Conservation (phyloP, 1,284 basidiomycete genomes). For the Boletellus dicymbophilus region DNA sequence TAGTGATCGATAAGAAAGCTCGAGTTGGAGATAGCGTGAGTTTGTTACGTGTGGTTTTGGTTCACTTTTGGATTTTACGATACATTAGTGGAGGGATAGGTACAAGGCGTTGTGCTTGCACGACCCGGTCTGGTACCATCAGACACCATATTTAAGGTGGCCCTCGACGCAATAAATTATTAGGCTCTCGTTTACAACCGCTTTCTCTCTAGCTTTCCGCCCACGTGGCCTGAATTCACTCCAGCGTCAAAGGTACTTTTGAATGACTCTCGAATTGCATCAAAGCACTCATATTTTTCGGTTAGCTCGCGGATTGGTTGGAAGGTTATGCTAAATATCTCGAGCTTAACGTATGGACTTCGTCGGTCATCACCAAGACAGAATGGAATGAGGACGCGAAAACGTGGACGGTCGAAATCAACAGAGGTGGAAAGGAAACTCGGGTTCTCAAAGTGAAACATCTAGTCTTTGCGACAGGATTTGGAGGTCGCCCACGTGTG, state of each 20-base stretch:
- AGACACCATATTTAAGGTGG: constrained; percentile 28
- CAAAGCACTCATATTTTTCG: constrained; percentile 7
- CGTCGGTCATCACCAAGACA: constrained; percentile 40
- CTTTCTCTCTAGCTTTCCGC: constrained; percentile 31
- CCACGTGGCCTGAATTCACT: constrained; percentile 39
- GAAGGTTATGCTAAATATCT: constrained; percentile 53
- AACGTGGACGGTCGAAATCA: constrained; percentile 36
- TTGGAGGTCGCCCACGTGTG: constrained; percentile 34
- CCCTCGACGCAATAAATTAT: no score
- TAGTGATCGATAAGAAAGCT: constrained; percentile 37
- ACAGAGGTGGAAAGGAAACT: constrained; percentile 20
- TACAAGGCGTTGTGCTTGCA: constrained; percentile 29
- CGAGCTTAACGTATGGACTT: constrained; percentile 58
- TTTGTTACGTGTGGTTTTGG: no score
- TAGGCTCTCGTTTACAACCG: neutral
- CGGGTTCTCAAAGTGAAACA: constrained; percentile 34
- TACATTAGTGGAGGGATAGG: constrained; percentile 29
- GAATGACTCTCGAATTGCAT: no score
- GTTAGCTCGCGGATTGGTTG: constrained; percentile 59
- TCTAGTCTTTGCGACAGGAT: constrained; percentile 41
- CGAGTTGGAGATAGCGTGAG: constrained; percentile 40
- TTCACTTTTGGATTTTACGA: no score
- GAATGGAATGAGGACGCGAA: constrained; percentile 31
- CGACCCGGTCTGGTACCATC: constrained; percentile 22
- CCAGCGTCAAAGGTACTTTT: constrained; percentile 33